Evolutionary conservation across 116 monocot genomes (phyloP), one percentile per base, ranked within the genome.

Genomic region (Trichopus zeylanicus): DNA sequence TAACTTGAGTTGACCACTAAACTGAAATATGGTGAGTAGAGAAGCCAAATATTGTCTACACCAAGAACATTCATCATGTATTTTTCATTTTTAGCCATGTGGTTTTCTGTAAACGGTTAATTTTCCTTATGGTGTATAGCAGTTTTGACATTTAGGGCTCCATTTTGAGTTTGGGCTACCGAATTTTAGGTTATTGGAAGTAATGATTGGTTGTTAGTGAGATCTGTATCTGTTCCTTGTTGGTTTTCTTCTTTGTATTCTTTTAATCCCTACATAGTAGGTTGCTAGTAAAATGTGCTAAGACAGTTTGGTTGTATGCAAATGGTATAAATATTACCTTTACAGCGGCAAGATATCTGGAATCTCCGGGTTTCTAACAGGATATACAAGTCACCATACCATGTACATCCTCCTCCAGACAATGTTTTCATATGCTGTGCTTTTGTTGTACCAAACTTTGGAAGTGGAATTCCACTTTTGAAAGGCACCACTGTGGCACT

Each of bases 401-500:
- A 29, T 47, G 30, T 57, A 38, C 55, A n/a, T n/a, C n/a, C 62
- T 27, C 54, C 56, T 18, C 57, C 55, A 71, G 26, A 64, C 47
- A 7, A 46, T 47, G 19, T 48, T 47, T 54, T 54, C 24, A 37
- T 33, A 18, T 54, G 65, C 26, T 13, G 24, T 15, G 26, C 8
- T 55, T 21, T 24, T 65, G 10, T 9, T 13, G 54, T 42, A 6
- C 47, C 39, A 53, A 59, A 56, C 29, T 48, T 59, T 60, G 52
- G 52, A 48, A 49, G 65, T 60, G 75, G 46, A 61, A 70, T 73
- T 51, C 66, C 80, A 69, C 25, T 80, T 59, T 1, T 83, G 48
- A 91, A 83, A 67, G 59, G 53, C 42, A 62, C 73, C 30, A 48
- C 75, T 6, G 57, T 75, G 55, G 69, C 70, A 63, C 53, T 83